Evolutionary conservation across 2,329 filamentous ascomycete species (phyloP).

Genomic region (Cryphonectria naterciae): DNA sequence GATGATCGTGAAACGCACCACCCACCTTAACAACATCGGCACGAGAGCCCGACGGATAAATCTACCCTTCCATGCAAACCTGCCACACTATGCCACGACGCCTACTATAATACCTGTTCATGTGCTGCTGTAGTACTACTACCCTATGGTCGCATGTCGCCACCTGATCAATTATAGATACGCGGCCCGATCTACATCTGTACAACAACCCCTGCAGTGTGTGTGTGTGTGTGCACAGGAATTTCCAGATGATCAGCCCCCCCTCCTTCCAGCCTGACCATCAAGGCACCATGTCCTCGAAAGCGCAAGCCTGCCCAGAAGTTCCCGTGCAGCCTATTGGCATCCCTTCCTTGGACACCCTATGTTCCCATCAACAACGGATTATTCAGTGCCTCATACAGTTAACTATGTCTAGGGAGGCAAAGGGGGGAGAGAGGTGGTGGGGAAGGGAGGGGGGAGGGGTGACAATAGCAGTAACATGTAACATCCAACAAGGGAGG

Average conservation of each 20-base stretch:
- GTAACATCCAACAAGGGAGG: neutral
- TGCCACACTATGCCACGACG: no score
- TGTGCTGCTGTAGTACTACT: neutral
- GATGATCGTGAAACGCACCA: neutral
- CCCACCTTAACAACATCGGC: neutral
- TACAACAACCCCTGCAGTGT: neutral
- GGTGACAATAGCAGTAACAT: neutral
- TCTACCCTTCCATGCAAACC: neutral
- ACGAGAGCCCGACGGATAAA: neutral
- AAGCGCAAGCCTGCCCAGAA: neutral
- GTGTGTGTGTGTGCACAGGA: neutral
- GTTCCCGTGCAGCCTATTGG: neutral
- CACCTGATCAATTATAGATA: neutral
- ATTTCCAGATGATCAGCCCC: neutral
- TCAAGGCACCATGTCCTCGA: neutral
- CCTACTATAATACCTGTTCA: no score
- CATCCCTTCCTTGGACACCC: neutral
- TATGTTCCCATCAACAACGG: neutral
- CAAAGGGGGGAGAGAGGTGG: no score
- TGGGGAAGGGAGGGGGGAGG: neutral
- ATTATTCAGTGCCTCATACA: slow-evolving; percentile 11
- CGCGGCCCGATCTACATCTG: neutral
- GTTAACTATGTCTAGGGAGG: neutral
- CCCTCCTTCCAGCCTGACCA: neutral
- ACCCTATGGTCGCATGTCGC: neutral